These are phyloP conservation scores for Lactarius quietus DNA, from an alignment of 768 basidiomycete species.

Conservation along the genomic window DNA sequence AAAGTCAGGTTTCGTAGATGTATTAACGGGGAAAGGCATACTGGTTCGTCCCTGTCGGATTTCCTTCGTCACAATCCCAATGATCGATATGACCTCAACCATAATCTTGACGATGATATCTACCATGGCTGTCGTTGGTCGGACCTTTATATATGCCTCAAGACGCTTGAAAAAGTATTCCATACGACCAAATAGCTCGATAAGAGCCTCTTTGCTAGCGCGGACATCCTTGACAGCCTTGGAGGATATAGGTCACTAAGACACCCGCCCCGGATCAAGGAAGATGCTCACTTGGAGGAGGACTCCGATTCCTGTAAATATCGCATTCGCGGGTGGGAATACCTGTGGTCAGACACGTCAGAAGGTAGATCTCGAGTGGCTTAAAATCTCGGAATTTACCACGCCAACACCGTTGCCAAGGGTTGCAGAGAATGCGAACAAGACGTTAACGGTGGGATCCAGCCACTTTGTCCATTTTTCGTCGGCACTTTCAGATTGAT, in stretches of 20 bases:
- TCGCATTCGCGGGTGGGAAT: background rate
- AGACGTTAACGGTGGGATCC: background rate
- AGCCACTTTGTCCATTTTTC: background rate
- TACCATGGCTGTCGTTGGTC: background rate
- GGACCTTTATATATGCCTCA: background rate
- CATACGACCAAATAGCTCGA: background rate
- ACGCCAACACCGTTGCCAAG: background rate
- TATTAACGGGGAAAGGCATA: background rate
- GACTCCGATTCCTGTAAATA: background rate
- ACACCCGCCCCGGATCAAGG: background rate
- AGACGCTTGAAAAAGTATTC: background rate
- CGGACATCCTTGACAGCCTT: background rate
- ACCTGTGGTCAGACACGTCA: background rate
- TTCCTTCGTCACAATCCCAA: background rate
- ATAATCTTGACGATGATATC: background rate
- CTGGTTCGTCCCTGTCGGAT: background rate
- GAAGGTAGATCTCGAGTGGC: background rate
- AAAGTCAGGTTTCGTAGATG: background rate
- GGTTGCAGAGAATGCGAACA: background rate
- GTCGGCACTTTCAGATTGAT: background rate
- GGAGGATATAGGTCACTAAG: background rate
- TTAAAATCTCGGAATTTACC: background rate
- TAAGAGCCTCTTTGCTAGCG: background rate
- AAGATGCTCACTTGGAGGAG: background rate
- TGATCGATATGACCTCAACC: background rate